phyloP scores from a whole-genome alignment of 2,329 filamentous ascomycete genomes.

The Aspergillus versicolor region DNA sequence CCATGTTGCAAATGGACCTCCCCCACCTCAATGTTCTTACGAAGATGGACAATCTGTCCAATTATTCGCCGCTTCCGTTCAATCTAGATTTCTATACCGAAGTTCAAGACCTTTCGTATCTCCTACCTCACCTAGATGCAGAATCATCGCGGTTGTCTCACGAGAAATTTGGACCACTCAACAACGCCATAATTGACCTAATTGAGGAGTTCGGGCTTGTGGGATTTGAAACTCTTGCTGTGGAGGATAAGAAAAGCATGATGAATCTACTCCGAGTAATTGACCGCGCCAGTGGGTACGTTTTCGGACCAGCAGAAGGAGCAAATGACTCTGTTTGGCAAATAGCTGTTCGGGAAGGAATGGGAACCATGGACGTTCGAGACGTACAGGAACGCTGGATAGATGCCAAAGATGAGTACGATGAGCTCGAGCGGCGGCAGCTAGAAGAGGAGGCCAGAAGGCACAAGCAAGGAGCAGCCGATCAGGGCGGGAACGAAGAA shows the following conservation, averaged over 20 bases:
- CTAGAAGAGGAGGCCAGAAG: conserved; percentile 71
- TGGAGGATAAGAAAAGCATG: conserved; percentile 97
- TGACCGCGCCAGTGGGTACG: conserved; percentile 88
- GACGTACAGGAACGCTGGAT: conserved; percentile 97
- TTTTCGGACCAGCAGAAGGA: conserved; percentile 85
- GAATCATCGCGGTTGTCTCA: conserved; percentile 71
- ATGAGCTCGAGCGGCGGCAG: conserved; percentile 72
- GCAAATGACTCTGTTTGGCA: conserved; percentile 98
- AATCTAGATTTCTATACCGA: conserved; percentile 98
- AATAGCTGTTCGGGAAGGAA: conserved; percentile 77
- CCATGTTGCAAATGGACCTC: conserved; percentile 98
- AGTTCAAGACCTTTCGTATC: conserved; percentile 84
- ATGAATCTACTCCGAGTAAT: conserved; percentile 86
- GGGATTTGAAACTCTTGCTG: conserved; percentile 86
- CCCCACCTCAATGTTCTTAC: conserved; percentile 94
- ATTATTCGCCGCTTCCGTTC: conserved; percentile 85
- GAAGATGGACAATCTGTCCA: conserved; percentile 91
- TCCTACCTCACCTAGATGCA: conserved; percentile 75
- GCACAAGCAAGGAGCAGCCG: conserved; percentile 37
- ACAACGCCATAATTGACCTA: conserved; percentile 80
- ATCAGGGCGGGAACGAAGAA: conserved; percentile 24
- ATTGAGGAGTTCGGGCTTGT: conserved; percentile 90
- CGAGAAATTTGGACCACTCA: conserved; percentile 78
- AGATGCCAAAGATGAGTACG: conserved; percentile 83
- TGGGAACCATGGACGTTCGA: conserved; percentile 71